Evolutionary conservation across 2,329 filamentous ascomycete genomes (phyloP).

Genomic region (Rutstroemia sp.): DNA sequence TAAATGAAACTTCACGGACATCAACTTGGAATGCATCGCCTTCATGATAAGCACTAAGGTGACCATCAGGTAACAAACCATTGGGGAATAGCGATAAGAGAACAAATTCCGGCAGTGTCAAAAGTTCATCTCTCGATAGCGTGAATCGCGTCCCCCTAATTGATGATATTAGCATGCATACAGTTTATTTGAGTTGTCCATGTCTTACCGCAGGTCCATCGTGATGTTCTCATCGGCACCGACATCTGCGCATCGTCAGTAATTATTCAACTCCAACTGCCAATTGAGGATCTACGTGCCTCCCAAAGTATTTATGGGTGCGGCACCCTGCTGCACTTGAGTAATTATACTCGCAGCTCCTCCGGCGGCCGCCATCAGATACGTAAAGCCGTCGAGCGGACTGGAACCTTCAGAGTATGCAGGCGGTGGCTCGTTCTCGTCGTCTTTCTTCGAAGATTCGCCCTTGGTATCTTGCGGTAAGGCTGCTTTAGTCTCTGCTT

Average conservation of each 20-base stretch:
- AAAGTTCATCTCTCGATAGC: constrained; percentile 85
- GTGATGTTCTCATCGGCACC: constrained; percentile 90
- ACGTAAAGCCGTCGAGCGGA: constrained; percentile 86
- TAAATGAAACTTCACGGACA: constrained; percentile 53
- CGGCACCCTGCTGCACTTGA: constrained; percentile 87
- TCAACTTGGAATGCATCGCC: constrained; percentile 95
- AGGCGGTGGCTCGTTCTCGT: constrained; percentile 87
- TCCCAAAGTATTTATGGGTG: constrained; percentile 82
- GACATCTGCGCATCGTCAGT: constrained; percentile 48
- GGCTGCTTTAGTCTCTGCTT: constrained; percentile 74
- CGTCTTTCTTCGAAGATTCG: constrained; percentile 64
- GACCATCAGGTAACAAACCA: constrained; percentile 92
- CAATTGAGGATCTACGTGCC: constrained; percentile 43
- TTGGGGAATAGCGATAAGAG: constrained; percentile 97
- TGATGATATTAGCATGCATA: constrained; percentile 24
- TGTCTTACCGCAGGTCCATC: constrained; percentile 80
- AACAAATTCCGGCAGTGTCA: constrained; percentile 95
- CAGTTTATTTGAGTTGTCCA: background rate
- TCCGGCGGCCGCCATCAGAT: constrained; percentile 96
- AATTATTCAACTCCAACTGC: constrained; percentile 4
- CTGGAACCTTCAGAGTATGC: constrained; percentile 94
- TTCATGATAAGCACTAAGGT: constrained; percentile 88
- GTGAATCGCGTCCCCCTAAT: constrained; percentile 85
- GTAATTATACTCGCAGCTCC: constrained; percentile 98
- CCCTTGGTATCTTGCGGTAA: constrained; percentile 77